These are phyloP conservation scores for Candolleomyces eurysporus DNA, from an alignment of 768 basidiomycete species.

Conservation along the genomic window DNA sequence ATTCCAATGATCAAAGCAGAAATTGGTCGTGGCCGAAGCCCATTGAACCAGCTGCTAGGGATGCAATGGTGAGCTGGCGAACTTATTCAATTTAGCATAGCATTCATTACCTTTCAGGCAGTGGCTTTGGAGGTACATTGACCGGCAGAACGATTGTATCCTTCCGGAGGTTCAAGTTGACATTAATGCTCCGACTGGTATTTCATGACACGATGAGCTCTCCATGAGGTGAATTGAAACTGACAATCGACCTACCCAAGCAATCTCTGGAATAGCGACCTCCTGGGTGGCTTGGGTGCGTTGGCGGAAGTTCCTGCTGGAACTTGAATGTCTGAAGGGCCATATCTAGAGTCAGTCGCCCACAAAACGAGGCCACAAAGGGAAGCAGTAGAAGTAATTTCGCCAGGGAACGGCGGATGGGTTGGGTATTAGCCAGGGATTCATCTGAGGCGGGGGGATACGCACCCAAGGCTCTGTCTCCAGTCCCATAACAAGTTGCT, in stretches of 20 bases:
- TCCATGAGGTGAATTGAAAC: no score
- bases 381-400: not conserved
- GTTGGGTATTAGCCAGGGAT: not conserved
- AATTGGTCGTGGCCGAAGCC: conserved; percentile 11
- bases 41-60: not conserved
- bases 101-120: not conserved
- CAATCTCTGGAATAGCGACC: no score
- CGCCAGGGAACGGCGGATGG: not conserved
- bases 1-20: conserved; percentile 46
- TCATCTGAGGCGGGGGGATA: not conserved
- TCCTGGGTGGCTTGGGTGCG: no score
- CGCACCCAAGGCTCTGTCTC: not conserved
- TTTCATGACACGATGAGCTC: no score
- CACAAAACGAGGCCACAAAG: no score
- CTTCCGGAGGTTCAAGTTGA: not conserved
- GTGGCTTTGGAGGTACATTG: not conserved
- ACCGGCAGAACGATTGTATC: not conserved
- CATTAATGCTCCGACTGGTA: no score
- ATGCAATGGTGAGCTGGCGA: not conserved
- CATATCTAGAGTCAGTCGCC: no score
- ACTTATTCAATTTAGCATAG: no score
- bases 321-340: no score
- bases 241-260: no score
- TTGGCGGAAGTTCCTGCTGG: no score
- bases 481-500: not conserved